Evolutionary conservation across 495 filamentous ascomycete genomes (phyloP).

Genomic region (Glonium stellatum): DNA sequence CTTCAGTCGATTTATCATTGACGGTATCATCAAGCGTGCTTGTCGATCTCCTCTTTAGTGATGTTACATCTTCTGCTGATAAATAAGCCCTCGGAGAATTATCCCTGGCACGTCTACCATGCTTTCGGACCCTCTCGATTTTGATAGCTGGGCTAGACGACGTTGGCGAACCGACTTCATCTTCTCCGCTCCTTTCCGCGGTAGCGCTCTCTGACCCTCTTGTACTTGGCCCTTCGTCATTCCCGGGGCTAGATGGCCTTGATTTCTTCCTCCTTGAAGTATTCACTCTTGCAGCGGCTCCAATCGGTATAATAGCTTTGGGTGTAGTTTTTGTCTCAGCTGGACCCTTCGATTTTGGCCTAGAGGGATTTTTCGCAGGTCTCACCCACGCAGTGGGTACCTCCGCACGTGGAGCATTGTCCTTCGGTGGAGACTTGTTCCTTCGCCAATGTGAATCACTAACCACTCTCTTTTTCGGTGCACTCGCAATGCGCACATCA

Average conservation of each 20-base stretch:
- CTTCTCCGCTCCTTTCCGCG: constrained; percentile 10
- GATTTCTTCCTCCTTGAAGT: constrained; percentile 11
- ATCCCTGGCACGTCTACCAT: constrained; percentile 4
- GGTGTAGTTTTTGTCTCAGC: constrained; percentile 9
- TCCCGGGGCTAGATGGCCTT: constrained; percentile 18
- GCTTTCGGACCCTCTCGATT: constrained; percentile 4
- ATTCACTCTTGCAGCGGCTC: constrained; percentile 11
- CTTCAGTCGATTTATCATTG: constrained; percentile 3
- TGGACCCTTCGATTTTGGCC: constrained; percentile 10
- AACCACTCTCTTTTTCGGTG: constrained; percentile 41
- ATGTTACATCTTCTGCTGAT: constrained; percentile 16
- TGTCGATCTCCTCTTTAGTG: constrained; percentile 6
- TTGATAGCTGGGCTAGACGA: constrained; percentile 13
- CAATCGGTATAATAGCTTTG: constrained; percentile 8
- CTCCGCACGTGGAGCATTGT: constrained; percentile 2
- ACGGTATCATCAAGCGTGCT: not conserved
- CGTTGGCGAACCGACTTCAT: constrained; percentile 1
- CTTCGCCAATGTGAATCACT: constrained; percentile 41
- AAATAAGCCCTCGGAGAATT: constrained; percentile 15
- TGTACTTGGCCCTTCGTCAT: constrained; percentile 18
- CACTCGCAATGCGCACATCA: constrained; percentile 32
- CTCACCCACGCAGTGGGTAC: constrained; percentile 28
- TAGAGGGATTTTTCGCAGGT: constrained; percentile 11
- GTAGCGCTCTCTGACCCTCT: constrained; percentile 23
- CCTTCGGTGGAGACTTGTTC: constrained; percentile 24